Evolutionary conservation across 441 rosid genomes (phyloP).

Genomic region (Eruca vesicaria): DNA sequence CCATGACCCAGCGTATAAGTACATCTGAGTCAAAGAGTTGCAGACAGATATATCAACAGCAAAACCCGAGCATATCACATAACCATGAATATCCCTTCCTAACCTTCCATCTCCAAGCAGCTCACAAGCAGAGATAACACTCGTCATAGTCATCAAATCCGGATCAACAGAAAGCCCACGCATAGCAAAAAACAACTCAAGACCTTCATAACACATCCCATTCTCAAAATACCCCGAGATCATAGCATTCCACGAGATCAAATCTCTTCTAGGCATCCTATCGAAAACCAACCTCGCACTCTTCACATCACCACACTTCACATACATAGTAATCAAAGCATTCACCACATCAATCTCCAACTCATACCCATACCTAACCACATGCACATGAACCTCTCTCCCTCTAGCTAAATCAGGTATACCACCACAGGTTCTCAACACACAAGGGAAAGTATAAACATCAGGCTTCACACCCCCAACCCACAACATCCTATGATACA

Average conservation of each 20-base stretch:
- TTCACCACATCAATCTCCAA: slow-evolving; percentile 72
- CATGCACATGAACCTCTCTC: slow-evolving; percentile 83
- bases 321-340: slow-evolving; percentile 84
- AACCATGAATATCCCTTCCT: slow-evolving; percentile 73
- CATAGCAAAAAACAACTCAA: slow-evolving; percentile 64
- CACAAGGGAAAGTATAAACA: slow-evolving; percentile 84
- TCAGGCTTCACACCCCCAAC: slow-evolving; percentile 76
- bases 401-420: slow-evolving; percentile 66
- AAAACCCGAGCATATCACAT: slow-evolving; percentile 49
- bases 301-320: slow-evolving; percentile 59
- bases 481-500: slow-evolving; percentile 93
- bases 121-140: slow-evolving; percentile 78
- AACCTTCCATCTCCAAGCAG: slow-evolving; percentile 56
- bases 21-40: slow-evolving; percentile 74
- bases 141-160: slow-evolving; percentile 83
- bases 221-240: slow-evolving; percentile 76
- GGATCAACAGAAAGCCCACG: slow-evolving; percentile 65
- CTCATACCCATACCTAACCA: slow-evolving; percentile 67
- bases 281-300: slow-evolving; percentile 58
- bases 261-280: slow-evolving; percentile 64
- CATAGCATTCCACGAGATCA: slow-evolving; percentile 85
- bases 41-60: slow-evolving; percentile 53
- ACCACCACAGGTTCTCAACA: slow-evolving; percentile 86
- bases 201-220: slow-evolving; percentile 55
- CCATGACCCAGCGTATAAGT: slow-evolving; percentile 52